Base-by-base conservation (phyloP, 2,329 filamentous ascomycete species). In the Aplosporella prunicola region DNA sequence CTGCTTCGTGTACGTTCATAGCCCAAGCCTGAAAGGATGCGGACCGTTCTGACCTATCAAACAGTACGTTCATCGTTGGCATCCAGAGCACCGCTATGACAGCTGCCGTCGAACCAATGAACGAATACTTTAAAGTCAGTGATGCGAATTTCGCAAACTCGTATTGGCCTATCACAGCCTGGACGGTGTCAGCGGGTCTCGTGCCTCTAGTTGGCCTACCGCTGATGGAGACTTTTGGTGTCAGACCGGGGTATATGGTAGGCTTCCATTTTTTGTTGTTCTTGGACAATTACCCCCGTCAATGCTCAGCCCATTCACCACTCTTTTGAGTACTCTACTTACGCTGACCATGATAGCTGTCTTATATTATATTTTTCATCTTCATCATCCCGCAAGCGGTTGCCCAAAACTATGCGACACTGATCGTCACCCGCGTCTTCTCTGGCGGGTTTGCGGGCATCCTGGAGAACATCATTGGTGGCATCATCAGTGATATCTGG, bases 351-450 rank as follows among this genome's bases (percentile, higher is more conserved):
- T n/a, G n/a, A n/a, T n/a, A n/a, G n/a, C n/a, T n/a, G n/a, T 32
- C 36, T 2, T 39, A 39, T 13, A 51, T 60, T 6, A 48, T 61
- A 16, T 46, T 68, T 9, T 56, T 66, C 10, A 46, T 64, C 6
- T 64, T 62, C 14, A 49, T 64, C 4, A 56, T 68, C 25, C 57
- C 58, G 4, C 64, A 62, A 14, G 62, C 60, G 0, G 52, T 66
- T 22, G 63, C 64, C 2, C 51, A 57, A 4, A 67, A 67, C 35
- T 67, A 63, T 35, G 63, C 64, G 1, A 67, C 64, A 0, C 43
- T 68, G 3, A 56, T 67, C 2, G 52, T 66, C 0, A 63, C 61
- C 2, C 54, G 65, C 0, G 62, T 67, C 35, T 61, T 68, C 23
- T 61, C 61, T 3, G 65, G 65, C 2, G 59, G 63, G 2, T 61